A percentile compares a stretch with the other conserved stretches of the same genome.
These are phyloP conservation scores for Rosa persica DNA, from an alignment of 306 rosid species.

Conservation along the genomic window DNA sequence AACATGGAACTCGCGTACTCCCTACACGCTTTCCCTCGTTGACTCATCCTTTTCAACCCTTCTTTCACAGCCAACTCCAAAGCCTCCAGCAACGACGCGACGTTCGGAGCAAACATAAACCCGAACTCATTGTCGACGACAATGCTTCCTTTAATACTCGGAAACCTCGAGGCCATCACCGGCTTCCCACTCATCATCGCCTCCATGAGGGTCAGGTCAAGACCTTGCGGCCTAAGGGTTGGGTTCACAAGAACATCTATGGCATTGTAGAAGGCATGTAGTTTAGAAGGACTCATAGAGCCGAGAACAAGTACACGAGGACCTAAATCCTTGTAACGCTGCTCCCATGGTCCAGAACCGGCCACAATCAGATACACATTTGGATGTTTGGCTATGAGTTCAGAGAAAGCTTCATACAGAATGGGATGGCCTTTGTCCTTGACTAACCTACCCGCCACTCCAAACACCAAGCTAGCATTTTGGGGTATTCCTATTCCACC, in stretches of 20 bases:
- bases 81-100: constrained; percentile 65
- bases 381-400: constrained; percentile 44
- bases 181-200: constrained; percentile 93
- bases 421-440: constrained; percentile 94
- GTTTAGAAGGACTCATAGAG: constrained; percentile 67
- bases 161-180: constrained; percentile 81
- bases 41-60: constrained; percentile 57
- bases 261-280: constrained; percentile 70
- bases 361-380: constrained; percentile 72
- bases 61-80: constrained; percentile 60
- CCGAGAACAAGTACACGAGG: constrained; percentile 75
- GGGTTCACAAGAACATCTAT: constrained; percentile 88
- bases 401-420: constrained; percentile 76
- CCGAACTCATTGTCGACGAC: constrained; percentile 82
- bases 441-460: constrained; percentile 93
- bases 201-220: constrained; percentile 93
- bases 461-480: constrained; percentile 71
- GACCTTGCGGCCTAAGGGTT: constrained; percentile 88
- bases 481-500: constrained; percentile 56
- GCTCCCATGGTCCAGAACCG: constrained; percentile 94
- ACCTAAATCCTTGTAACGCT: constrained; percentile 69
- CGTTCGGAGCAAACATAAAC: constrained; percentile 84
- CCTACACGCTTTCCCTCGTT: constrained; percentile 70
- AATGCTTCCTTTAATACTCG: constrained; percentile 85
- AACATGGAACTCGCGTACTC: constrained; percentile 78